phyloP scores from a whole-genome alignment of 257 asterid species.

The Penstemon eatonii region DNA sequence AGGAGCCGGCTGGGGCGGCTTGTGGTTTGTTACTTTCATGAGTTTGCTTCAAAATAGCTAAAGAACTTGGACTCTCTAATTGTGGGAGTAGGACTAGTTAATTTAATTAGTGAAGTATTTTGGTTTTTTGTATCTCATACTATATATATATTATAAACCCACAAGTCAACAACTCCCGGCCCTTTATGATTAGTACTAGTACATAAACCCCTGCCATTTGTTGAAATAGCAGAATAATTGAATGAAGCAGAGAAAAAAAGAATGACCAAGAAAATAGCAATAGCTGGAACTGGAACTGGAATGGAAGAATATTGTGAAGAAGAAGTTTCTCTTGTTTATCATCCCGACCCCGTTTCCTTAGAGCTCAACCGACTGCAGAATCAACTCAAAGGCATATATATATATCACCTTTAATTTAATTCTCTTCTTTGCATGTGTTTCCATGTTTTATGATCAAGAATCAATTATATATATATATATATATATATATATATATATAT shows the following conservation, averaged over 20 bases:
- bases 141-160: constrained; percentile 9
- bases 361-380: constrained; percentile 76
- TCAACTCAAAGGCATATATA: constrained; percentile 61
- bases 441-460: too few species aligned
- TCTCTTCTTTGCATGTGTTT: neutral
- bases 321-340: constrained; percentile 45
- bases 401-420: constrained; percentile 20
- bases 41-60: constrained; percentile 63
- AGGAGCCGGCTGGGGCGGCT: constrained; percentile 44
- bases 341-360: constrained; percentile 66
- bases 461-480: too few species aligned
- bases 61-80: constrained; percentile 41
- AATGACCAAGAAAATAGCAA: neutral
- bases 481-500: too few species aligned
- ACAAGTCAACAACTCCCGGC: constrained; percentile 32
- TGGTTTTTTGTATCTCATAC: constrained; percentile 16
- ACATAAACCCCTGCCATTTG: constrained; percentile 38
- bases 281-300: constrained; percentile 16
- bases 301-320: constrained; percentile 42
- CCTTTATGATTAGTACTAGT: constrained; percentile 16
- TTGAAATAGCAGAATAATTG: constrained; percentile 6
- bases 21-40: constrained; percentile 41
- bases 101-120: constrained; percentile 31
- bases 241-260: neutral
- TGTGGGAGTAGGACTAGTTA: constrained; percentile 6